phyloP scores from a whole-genome alignment of 2,329 filamentous ascomycete species.

The Aspergillus sp. region DNA sequence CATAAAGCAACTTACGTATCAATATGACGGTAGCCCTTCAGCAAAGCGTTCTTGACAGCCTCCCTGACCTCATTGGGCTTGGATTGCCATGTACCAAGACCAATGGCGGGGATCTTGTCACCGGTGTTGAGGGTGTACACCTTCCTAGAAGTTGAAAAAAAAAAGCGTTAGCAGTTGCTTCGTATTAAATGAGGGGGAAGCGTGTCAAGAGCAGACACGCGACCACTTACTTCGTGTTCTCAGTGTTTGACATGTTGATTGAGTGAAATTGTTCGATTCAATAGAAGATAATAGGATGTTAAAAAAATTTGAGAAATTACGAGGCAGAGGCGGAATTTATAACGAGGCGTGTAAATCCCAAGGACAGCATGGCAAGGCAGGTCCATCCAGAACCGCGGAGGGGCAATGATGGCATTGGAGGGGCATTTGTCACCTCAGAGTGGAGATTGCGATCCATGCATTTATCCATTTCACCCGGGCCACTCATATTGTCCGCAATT shows the following conservation, averaged over 20 bases:
- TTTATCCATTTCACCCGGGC: slow-evolving; percentile 6
- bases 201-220: neutral
- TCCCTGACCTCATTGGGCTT: slow-evolving; percentile 52
- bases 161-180: neutral
- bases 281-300: neutral
- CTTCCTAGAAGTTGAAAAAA: slow-evolving; percentile 25
- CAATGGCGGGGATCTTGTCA: slow-evolving; percentile 49
- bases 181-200: neutral
- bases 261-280: neutral
- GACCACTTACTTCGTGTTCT: slow-evolving; percentile 30
- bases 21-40: slow-evolving; percentile 57
- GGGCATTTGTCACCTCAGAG: slow-evolving; percentile 13
- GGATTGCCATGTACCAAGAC: slow-evolving; percentile 58
- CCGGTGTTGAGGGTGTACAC: slow-evolving; percentile 51
- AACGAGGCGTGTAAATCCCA: neutral
- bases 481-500: slow-evolving; percentile 4
- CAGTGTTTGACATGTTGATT: slow-evolving; percentile 27
- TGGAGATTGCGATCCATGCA: slow-evolving; percentile 4
- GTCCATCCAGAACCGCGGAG: slow-evolving; percentile 21
- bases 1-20: slow-evolving; percentile 44
- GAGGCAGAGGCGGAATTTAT: slow-evolving; percentile 15
- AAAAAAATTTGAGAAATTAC: neutral
- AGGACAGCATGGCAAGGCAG: slow-evolving; percentile 15
- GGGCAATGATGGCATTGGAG: slow-evolving; percentile 22
- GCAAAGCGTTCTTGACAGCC: slow-evolving; percentile 50